Evolutionary conservation across 768 basidiomycete species (phyloP), one percentile per base, ranked within the genome.

Genomic region (Scleroderma bovista): DNA sequence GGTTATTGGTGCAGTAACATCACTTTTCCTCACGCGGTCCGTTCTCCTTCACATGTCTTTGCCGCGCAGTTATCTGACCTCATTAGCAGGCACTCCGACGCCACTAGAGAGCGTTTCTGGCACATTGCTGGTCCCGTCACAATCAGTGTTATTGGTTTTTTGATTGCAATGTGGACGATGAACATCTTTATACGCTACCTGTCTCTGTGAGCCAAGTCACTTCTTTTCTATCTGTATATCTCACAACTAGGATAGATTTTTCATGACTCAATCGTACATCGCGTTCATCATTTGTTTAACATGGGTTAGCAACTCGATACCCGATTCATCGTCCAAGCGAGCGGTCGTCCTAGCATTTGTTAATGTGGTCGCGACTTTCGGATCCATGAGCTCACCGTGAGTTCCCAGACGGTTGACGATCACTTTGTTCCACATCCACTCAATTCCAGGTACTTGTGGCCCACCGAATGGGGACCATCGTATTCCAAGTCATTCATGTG

Each of bases 301-400:
- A 17, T 76, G 75, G 79, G 68, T 76, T 45, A 72, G 72, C 46
- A 77, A 73, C 54, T 72, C 75, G 10, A 73, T 94, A 66, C 82
- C 88, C 17, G 79, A 83, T 15, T 82, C 91, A 22, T 80, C 88
- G 2, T 79, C 84, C 19, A 93, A 93, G 66, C 82, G 91, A 8
- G 87, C 90, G 8, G 84, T 91, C n/a, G 84, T 83, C 16, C 72
- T 94, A 38, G 91, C 88, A 1, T 65, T 87, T 48, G 79, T 92
- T 60, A 91, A 90, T 64, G 80, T 84, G 29, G 78, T 89, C 59
- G 84, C 83, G 10, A 84, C 89, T 58, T 73, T 88, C 6, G 91
- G 91, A 0, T 93, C 92, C 68, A 73, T 94, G 31, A 70, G 81
- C 38, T 88, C 89, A 53, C 82, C 88, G 72, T 92, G 71, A 70